Conservation (phyloP, 1,139 yeast species). For the Taiozyma sp. region DNA sequence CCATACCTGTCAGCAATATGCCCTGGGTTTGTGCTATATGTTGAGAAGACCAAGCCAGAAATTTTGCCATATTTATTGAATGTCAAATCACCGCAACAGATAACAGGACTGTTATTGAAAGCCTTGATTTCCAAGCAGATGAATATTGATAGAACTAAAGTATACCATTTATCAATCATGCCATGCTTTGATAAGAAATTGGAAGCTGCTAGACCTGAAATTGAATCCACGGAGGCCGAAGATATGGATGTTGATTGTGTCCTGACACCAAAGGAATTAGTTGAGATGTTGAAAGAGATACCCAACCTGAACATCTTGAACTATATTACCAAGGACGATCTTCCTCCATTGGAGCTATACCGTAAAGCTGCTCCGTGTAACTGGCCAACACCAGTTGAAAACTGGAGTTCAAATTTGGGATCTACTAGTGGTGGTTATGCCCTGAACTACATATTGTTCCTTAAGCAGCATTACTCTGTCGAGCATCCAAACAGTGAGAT, state of each 20-base stretch:
- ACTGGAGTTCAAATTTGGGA: slow-evolving; percentile 76
- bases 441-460: slow-evolving; percentile 46
- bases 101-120: slow-evolving; percentile 78
- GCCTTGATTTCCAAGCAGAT: slow-evolving; percentile 42
- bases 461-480: slow-evolving; percentile 27
- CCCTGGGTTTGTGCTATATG: slow-evolving; percentile 97
- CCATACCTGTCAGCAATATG: slow-evolving; percentile 56
- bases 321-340: slow-evolving; percentile 21
- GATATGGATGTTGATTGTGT: slow-evolving; percentile 93
- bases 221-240: slow-evolving; percentile 18
- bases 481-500: slow-evolving; percentile 17
- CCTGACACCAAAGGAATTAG: slow-evolving; percentile 82
- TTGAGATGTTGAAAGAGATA: slow-evolving; percentile 62
- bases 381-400: slow-evolving; percentile 54
- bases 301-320: slow-evolving; percentile 31
- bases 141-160: slow-evolving; percentile 30
- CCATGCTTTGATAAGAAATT: slow-evolving; percentile 96
- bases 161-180: slow-evolving; percentile 86
- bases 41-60: slow-evolving; percentile 92
- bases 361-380: slow-evolving; percentile 23
- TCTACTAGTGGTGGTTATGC: slow-evolving; percentile 92
- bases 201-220: slow-evolving; percentile 87
- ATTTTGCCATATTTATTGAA: slow-evolving; percentile 57
- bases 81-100: slow-evolving; percentile 89
- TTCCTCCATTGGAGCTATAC: slow-evolving; percentile 18